Evolutionary conservation across 1,284 basidiomycete species (phyloP), one percentile per base, ranked within the genome.

Genomic region (Apiotrichum veenhuisii): DNA sequence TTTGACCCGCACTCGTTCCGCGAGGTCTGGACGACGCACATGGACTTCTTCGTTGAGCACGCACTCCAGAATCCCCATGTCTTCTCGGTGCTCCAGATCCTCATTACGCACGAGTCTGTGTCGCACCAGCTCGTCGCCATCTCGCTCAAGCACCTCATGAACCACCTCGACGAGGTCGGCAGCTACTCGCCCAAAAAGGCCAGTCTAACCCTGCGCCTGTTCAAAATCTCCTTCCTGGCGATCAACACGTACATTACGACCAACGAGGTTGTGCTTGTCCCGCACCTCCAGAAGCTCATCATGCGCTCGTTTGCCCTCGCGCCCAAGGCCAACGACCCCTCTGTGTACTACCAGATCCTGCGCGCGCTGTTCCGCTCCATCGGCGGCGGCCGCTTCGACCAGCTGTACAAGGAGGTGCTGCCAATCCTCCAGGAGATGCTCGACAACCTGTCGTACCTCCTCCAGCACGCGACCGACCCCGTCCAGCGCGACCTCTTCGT

Each of bases 281-380:
- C 90, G 0, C 92, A 98, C 76, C 82, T 98, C 38, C 87, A 90
- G 44, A 93, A 93, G 72, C 79, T 99, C 51, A 89, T 99, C 69
- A 97, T 98, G 89, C 90, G 94, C 68, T 97, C 91, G 61, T 96
- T 99, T 75, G 89, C 92, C 36, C 82, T 94, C 44, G 94, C 96
- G 2, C 88, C 91, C 44, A 93, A 93, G 74, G 88, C 95, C 1
- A 82, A 87, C 27, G 92, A 93, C 71, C 91, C 96, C 1, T 85
- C 86, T 3, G 89, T 96, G 72, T 98, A 98, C 75, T 96, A 93
- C 75, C 86, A 93, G 70, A 84, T 98, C n/a, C 84, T 99, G 15
- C 84, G 93, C 52, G 90, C 89, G 0, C 83, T 99, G 44, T 99
- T 99, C 81, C 86, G 95, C 50, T 91, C 93, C 14, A 98, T 99